These are phyloP conservation scores for Alternaria sp. DNA, from an alignment of 2,329 filamentous ascomycete species.

Conservation along the genomic window DNA sequence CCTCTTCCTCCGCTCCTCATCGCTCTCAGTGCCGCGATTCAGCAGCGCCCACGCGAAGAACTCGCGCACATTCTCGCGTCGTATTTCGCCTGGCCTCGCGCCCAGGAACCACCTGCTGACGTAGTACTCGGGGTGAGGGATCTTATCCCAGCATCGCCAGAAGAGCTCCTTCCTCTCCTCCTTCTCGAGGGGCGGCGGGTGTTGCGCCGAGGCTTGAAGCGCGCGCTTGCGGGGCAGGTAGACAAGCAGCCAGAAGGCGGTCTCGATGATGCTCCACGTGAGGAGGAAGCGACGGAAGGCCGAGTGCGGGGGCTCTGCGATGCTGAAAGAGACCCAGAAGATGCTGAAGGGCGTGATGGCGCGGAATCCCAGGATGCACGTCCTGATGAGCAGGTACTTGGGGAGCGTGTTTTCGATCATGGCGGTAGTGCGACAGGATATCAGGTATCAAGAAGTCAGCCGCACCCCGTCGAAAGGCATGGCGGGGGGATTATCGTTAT, in stretches of 20 bases:
- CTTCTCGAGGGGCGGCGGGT: constrained; percentile 56
- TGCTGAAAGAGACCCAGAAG: constrained; percentile 51
- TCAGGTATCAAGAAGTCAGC: neutral
- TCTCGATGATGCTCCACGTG: constrained; percentile 58
- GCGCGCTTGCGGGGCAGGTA: constrained; percentile 60
- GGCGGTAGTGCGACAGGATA: neutral
- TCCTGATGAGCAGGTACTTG: constrained; percentile 56
- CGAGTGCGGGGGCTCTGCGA: constrained; percentile 43
- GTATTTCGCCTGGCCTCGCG: constrained; percentile 63
- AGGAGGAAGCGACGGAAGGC: constrained; percentile 47
- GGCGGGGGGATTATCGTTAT: neutral
- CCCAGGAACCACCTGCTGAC: constrained; percentile 71
- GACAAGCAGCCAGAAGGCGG: constrained; percentile 61
- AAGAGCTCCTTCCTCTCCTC: constrained; percentile 64
- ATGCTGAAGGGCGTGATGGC: constrained; percentile 59
- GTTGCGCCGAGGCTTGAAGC: constrained; percentile 60
- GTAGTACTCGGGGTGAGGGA: constrained; percentile 64
- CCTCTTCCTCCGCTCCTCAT: constrained; percentile 20
- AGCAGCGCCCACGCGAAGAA: constrained; percentile 74
- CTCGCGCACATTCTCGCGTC: constrained; percentile 70
- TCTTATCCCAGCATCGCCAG: constrained; percentile 60
- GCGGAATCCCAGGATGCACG: constrained; percentile 57
- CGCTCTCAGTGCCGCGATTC: constrained; percentile 55
- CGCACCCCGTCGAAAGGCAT: neutral
- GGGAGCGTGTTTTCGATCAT: constrained; percentile 52